phyloP scores from a whole-genome alignment of 495 filamentous ascomycete species.

The Neurospora hispaniola region DNA sequence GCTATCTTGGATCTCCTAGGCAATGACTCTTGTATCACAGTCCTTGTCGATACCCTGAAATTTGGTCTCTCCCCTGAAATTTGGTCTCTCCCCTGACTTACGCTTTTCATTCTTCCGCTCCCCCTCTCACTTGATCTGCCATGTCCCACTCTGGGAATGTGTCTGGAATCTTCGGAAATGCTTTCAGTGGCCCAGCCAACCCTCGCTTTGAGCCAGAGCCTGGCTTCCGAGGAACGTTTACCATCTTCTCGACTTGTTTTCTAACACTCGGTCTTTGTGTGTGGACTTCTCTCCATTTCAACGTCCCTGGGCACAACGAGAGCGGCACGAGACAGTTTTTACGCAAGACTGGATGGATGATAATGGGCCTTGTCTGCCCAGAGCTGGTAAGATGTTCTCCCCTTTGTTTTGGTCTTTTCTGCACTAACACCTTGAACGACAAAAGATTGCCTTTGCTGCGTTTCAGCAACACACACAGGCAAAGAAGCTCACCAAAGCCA shows the following conservation, averaged over 20 bases:
- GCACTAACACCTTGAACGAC: background rate
- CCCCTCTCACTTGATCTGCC: background rate
- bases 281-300: background rate
- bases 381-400: background rate
- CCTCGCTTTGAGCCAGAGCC: background rate
- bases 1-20: background rate
- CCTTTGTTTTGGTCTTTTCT: background rate
- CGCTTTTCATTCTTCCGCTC: background rate
- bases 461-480: background rate
- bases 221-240: background rate
- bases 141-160: background rate
- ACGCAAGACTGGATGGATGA: background rate
- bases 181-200: background rate
- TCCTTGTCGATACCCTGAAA: background rate
- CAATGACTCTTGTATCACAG: fast-evolving
- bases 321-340: background rate
- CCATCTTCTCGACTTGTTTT: background rate
- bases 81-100: background rate
- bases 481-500: background rate
- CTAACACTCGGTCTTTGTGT: background rate
- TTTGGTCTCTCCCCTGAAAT: background rate
- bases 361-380: background rate
- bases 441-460: background rate
- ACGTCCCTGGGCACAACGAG: background rate
- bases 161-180: background rate